A percentile compares a stretch with the other conserved stretches of the same genome.
Evolutionary conservation across 2,329 filamentous ascomycete genomes (phyloP).

Genomic region (Fusarium nanum): DNA sequence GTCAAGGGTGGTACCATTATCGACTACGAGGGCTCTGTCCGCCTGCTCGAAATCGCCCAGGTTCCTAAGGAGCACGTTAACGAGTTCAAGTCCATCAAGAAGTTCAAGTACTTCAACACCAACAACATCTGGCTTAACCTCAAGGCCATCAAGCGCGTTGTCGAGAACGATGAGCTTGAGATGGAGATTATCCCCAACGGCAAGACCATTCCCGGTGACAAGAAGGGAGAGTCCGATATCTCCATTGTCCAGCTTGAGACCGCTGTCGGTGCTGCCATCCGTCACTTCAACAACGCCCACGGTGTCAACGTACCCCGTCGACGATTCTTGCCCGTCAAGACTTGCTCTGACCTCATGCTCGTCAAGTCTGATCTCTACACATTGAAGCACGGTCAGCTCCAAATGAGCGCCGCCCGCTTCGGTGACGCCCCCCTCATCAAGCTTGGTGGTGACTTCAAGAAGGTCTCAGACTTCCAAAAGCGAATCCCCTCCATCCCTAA

Average conservation of each 20-base stretch:
- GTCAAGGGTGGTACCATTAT: constrained; percentile 99
- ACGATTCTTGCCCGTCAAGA: constrained; percentile 99
- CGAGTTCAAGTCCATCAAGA: constrained; percentile 99
- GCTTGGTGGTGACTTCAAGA: constrained; percentile 99
- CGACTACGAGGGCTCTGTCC: constrained; percentile 96
- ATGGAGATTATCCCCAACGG: constrained; percentile 99
- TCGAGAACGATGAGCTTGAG: constrained; percentile 97
- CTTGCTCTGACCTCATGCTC: constrained; percentile 98
- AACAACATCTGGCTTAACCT: constrained; percentile 99
- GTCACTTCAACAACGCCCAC: constrained; percentile 98
- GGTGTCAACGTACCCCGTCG: constrained; percentile 98
- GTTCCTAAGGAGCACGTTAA: constrained; percentile 99
- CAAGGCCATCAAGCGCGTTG: constrained; percentile 96
- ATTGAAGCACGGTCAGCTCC: constrained; percentile 96
- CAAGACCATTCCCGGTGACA: constrained; percentile 98
- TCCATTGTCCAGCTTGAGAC: constrained; percentile 99
- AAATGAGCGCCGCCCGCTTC: constrained; percentile 97
- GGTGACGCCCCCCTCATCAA: constrained; percentile 98
- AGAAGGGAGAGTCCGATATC: constrained; percentile 99
- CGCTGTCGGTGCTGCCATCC: constrained; percentile 96
- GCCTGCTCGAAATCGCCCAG: constrained; percentile 97
- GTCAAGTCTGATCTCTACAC: constrained; percentile 99
- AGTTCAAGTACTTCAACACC: constrained; percentile 99
- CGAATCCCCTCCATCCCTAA: constrained; percentile 88
- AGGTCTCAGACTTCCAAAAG: constrained; percentile 96